Percentiles rank a stretch among this genome's conserved stretches.
Conservation (phyloP, 345 rosid genomes). For the Carallia pectinifolia region DNA sequence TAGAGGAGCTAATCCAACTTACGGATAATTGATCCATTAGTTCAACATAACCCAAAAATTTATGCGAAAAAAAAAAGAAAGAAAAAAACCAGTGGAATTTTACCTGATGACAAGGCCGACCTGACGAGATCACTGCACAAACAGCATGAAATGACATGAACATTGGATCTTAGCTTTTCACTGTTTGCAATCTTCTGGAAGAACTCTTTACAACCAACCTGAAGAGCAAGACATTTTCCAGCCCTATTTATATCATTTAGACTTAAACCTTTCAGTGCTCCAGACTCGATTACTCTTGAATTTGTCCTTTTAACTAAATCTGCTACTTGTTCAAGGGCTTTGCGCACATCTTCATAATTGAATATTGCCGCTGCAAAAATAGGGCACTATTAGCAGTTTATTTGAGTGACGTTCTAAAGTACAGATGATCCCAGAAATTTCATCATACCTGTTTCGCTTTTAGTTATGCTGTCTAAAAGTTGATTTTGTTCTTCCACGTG, state of each 20-base stretch:
- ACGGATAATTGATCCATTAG: no score
- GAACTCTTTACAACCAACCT: conserved; percentile 13
- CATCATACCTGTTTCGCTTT: no score
- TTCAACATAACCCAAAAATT: not conserved
- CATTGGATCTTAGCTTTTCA: conserved; percentile 9
- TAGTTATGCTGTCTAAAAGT: no score
- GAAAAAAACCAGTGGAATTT: not conserved
- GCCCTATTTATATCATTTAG: conserved; percentile 10
- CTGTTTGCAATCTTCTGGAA: conserved; percentile 10
- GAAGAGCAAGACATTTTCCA: conserved; percentile 13
- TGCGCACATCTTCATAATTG: conserved; percentile 7
- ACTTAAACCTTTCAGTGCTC: conserved; percentile 19
- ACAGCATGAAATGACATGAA: conserved; percentile 17
- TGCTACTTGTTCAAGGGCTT: conserved; percentile 15
- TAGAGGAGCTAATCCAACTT: no score
- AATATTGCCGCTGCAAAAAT: not conserved
- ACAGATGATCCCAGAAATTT: no score
- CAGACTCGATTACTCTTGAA: conserved; percentile 1
- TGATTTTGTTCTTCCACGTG: no score
- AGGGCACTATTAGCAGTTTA: no score
- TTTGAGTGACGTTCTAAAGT: no score
- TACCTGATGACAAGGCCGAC: conserved; percentile 25
- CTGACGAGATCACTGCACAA: conserved; percentile 24
- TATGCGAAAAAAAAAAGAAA: no score
- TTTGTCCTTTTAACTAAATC: conserved; percentile 13